Evolutionary conservation across 2,329 filamentous ascomycete genomes (phyloP).

Genomic region (Penicillium sp.): DNA sequence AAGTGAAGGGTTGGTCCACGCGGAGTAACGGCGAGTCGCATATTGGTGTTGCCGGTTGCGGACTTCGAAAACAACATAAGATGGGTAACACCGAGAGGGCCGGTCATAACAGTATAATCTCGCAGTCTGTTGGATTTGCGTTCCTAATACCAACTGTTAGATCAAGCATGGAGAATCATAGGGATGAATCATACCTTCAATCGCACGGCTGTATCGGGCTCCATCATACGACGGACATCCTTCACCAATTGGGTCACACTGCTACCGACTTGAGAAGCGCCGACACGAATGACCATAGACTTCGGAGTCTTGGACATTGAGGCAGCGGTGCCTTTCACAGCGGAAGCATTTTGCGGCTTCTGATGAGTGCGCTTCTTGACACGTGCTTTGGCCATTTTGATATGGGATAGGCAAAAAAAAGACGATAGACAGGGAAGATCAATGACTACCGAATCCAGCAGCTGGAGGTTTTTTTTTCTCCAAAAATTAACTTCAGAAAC

Average conservation of each 20-base stretch:
- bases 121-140: constrained; percentile 79
- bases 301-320: constrained; percentile 70
- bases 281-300: constrained; percentile 97
- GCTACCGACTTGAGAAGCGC: constrained; percentile 85
- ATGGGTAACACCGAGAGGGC: constrained; percentile 88
- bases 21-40: constrained; percentile 82
- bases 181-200: constrained; percentile 56
- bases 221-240: constrained; percentile 91
- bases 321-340: constrained; percentile 55
- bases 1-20: constrained; percentile 92
- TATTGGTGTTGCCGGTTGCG: constrained; percentile 82
- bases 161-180: neutral
- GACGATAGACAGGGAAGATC: constrained; percentile 7
- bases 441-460: constrained; percentile 13
- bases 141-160: constrained; percentile 50
- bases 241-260: constrained; percentile 87
- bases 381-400: constrained; percentile 69
- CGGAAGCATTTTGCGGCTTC: constrained; percentile 58
- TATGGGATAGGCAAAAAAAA: constrained; percentile 8
- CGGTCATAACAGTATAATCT: constrained; percentile 94
- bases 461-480: constrained; percentile 33
- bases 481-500: constrained; percentile 34
- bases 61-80: constrained; percentile 90
- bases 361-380: constrained; percentile 87
- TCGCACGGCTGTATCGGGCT: constrained; percentile 84